A percentile compares a stretch with the other conserved stretches of the same genome.
phyloP scores from a whole-genome alignment of 2,329 filamentous ascomycete genomes.

The Scorias spongiosa region DNA sequence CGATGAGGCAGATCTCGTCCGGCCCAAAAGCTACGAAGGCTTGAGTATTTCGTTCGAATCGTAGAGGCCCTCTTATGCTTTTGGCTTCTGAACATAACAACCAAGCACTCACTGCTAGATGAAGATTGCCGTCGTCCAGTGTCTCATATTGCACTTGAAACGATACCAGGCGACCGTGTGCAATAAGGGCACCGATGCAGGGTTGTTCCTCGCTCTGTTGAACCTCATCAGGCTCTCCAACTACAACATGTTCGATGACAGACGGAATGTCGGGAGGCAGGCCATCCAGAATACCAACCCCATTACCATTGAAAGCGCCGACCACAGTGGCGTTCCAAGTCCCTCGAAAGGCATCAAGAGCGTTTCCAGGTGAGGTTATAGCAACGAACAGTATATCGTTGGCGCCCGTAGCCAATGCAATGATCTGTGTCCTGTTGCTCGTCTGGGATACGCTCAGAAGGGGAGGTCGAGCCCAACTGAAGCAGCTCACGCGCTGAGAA shows the following conservation, averaged over 20 bases:
- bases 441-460: not conserved
- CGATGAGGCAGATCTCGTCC: constrained; percentile 10
- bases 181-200: not conserved
- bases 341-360: constrained; percentile 3
- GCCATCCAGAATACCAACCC: not conserved
- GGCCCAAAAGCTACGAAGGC: constrained; percentile 20
- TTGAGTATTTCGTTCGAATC: constrained; percentile 5
- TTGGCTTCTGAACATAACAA: not conserved
- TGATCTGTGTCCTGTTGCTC: constrained; percentile 13
- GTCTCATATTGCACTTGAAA: not conserved
- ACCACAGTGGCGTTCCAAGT: constrained; percentile 8
- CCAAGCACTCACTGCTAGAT: not conserved
- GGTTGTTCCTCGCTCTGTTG: not conserved
- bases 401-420: constrained; percentile 27
- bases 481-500: not conserved
- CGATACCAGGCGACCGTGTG: not conserved
- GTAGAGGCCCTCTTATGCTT: constrained; percentile 7
- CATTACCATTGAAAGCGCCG: not conserved
- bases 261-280: not conserved
- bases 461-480: not conserved
- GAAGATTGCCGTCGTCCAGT: not conserved
- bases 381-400: constrained; percentile 24
- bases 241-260: not conserved
- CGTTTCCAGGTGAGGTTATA: constrained; percentile 24
- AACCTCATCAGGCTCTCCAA: not conserved